Base-by-base conservation (phyloP, 2,329 filamentous ascomycete species). In the Chaetomiaceae sp. region DNA sequence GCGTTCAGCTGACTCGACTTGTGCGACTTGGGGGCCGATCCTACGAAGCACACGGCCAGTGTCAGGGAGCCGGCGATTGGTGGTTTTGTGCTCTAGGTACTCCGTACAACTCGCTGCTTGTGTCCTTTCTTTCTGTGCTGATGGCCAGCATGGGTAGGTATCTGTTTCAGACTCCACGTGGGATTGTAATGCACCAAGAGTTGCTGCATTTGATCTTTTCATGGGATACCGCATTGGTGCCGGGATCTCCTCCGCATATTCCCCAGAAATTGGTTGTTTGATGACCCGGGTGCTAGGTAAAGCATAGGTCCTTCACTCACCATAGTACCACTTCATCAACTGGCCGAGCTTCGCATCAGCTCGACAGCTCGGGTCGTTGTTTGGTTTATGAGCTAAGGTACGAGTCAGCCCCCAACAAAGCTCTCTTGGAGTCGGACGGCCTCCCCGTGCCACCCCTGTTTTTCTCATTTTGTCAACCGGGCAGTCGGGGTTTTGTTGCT, bases 351-450 rank as follows among this genome's bases (percentile, higher is more conserved):
- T 22, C 22, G n/a, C 31, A 39, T 17, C 20, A 20, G 25, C 55
- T 59, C 55, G 55, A 43, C 53, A 61, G 56, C 33, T 54, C 51
- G 49, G 54, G 55, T 48, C 50, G 34, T 20, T 36, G 37, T 47
- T 51, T 37, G 47, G 52, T 56, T 50, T 38, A 19, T 37, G n/a
- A n/a, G n/a, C n/a, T n/a, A n/a, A n/a, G n/a, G n/a, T 42, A 43
- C 50, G 44, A 52, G 52, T 54, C 49, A 39, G 51, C 39, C 38
- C n/a, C n/a, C n/a, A n/a, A 23, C 8, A n/a, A 37, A 4, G 44
- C 20, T 38, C 17, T 19, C 33, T 20, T n/a, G 25, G 38, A 46
- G 29, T 6, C 31, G 25, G 15, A 39, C 47, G 38, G 12, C 47
- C 42, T 45, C 14, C 36, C 45, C 27, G 25, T 33, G n/a, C 23